A percentile compares a stretch with the other conserved stretches of the same genome.
Conservation (phyloP, 805 yeast genomes). For the Saccharomycopsis malanga region DNA sequence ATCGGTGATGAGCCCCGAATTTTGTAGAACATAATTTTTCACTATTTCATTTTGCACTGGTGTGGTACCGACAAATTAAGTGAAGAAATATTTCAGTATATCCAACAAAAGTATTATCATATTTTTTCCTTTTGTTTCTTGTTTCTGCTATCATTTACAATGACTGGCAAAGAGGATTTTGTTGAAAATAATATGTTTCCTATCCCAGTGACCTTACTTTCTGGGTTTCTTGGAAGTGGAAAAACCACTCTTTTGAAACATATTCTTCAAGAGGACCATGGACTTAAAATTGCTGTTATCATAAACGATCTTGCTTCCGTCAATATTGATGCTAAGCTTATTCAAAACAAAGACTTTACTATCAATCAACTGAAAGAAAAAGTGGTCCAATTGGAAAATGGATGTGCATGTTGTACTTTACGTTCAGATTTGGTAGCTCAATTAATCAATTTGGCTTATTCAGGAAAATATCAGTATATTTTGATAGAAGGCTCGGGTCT, state of each 20-base stretch:
- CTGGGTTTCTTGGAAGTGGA: slow-evolving; percentile 42
- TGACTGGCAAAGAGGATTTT: no score
- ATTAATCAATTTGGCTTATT: slow-evolving; percentile 31
- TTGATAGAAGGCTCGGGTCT: slow-evolving; percentile 42
- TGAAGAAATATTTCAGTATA: no score
- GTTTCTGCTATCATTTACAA: no score
- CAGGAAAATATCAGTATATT: slow-evolving; percentile 35
- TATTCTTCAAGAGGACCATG: slow-evolving; percentile 35
- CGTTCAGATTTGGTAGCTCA: slow-evolving; percentile 41
- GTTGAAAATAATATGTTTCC: no score
- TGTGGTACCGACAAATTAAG: no score
- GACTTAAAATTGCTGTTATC: slow-evolving; percentile 38
- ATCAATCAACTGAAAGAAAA: slow-evolving; percentile 29
- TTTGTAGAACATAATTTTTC: no score
- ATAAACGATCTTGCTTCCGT: slow-evolving; percentile 39
- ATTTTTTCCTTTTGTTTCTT: no score
- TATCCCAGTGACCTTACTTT: slow-evolving; percentile 39
- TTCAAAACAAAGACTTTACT: slow-evolving; percentile 29
- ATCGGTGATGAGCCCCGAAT: no score
- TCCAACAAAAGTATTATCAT: no score
- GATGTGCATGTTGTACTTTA: slow-evolving; percentile 43
- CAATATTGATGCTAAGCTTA: slow-evolving; percentile 38
- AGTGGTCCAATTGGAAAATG: slow-evolving; percentile 39
- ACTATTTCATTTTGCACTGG: no score
- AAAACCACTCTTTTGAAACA: slow-evolving; percentile 41